These are phyloP conservation scores for Phytophthora macrochlamydospora DNA, from an alignment of 352 stramenopile species.

Conservation along the genomic window DNA sequence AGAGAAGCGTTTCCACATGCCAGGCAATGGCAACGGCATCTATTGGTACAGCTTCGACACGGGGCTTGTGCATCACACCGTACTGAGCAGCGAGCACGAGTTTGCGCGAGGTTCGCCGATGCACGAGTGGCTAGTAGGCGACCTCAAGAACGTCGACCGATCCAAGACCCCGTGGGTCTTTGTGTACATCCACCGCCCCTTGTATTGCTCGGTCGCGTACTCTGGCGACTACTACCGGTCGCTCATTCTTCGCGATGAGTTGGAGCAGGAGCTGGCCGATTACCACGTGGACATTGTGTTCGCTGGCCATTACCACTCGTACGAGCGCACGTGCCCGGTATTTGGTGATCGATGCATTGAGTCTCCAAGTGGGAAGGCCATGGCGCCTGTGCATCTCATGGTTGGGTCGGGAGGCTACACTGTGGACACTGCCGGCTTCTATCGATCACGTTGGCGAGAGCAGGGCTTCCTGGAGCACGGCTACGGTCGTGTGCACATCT, in stretches of 20 bases:
- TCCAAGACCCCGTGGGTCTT: constrained; percentile 65
- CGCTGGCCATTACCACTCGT: constrained; percentile 63
- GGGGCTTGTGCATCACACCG: constrained; percentile 53
- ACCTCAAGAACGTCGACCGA: constrained; percentile 57
- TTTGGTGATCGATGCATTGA: constrained; percentile 52
- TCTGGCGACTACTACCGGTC: constrained; percentile 45
- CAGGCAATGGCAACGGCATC: constrained; percentile 51
- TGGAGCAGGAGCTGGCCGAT: constrained; percentile 52
- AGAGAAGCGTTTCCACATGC: constrained; percentile 80
- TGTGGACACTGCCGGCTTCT: constrained; percentile 48
- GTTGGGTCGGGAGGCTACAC: constrained; percentile 51
- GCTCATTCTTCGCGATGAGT: constrained; percentile 42
- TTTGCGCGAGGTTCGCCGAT: constrained; percentile 48
- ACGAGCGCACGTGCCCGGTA: constrained; percentile 66
- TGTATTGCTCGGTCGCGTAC: constrained; percentile 61
- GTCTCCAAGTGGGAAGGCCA: constrained; percentile 34
- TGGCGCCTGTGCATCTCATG: constrained; percentile 61
- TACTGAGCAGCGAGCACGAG: constrained; percentile 65
- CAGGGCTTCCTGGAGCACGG: constrained; percentile 48
- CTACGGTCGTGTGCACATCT: constrained; percentile 61
- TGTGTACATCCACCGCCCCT: constrained; percentile 60
- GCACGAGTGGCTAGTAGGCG: constrained; percentile 55
- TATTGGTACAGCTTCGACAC: constrained; percentile 73
- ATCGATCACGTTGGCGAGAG: constrained; percentile 34
- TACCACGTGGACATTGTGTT: constrained; percentile 69